A percentile compares a stretch with the other conserved stretches of the same genome.
Evolutionary conservation across 768 basidiomycete species (phyloP).

Genomic region (Phaffia australis): DNA sequence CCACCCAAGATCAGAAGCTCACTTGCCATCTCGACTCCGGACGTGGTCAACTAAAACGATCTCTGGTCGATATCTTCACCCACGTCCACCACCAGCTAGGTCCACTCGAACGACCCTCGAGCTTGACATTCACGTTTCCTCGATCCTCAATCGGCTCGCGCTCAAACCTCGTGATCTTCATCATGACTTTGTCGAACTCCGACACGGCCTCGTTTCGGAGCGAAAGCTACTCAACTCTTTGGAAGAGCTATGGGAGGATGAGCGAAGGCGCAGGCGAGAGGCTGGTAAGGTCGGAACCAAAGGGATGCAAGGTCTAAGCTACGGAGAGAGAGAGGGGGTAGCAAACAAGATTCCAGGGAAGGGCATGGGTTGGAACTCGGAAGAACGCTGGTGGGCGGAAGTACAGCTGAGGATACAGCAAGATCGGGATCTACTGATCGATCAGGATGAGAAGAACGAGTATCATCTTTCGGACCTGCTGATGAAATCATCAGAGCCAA

Average conservation of each 20-base stretch:
- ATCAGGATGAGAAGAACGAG: not conserved
- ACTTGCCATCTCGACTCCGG: slow-evolving; percentile 9
- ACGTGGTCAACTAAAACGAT: slow-evolving; percentile 1
- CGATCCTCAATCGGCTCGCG: slow-evolving; percentile 71
- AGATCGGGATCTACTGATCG: slow-evolving; percentile 38
- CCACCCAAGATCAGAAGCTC: slow-evolving; percentile 2
- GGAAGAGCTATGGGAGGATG: slow-evolving; percentile 92
- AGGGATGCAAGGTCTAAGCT: slow-evolving; percentile 52
- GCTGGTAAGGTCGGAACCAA: slow-evolving; percentile 51
- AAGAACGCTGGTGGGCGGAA: slow-evolving; percentile 61
- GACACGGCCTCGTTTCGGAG: slow-evolving; percentile 39
- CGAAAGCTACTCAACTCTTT: slow-evolving; percentile 79
- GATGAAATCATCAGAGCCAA: not conserved
- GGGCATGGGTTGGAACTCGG: slow-evolving; percentile 45
- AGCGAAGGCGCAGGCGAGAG: slow-evolving; percentile 58
- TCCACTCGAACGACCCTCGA: slow-evolving; percentile 47
- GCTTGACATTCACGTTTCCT: slow-evolving; percentile 66
- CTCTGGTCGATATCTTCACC: slow-evolving; percentile 26
- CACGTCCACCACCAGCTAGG: slow-evolving; percentile 12
- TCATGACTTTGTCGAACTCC: slow-evolving; percentile 54
- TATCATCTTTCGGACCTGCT: slow-evolving; percentile 10
- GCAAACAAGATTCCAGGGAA: slow-evolving; percentile 25
- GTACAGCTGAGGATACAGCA: slow-evolving; percentile 52
- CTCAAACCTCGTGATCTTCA: slow-evolving; percentile 58
- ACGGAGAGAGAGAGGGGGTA: slow-evolving; percentile 43